Evolutionary conservation across 2,329 filamentous ascomycete species (phyloP), one percentile per base, ranked within the genome.

Genomic region (Aquanectria penicillioides): DNA sequence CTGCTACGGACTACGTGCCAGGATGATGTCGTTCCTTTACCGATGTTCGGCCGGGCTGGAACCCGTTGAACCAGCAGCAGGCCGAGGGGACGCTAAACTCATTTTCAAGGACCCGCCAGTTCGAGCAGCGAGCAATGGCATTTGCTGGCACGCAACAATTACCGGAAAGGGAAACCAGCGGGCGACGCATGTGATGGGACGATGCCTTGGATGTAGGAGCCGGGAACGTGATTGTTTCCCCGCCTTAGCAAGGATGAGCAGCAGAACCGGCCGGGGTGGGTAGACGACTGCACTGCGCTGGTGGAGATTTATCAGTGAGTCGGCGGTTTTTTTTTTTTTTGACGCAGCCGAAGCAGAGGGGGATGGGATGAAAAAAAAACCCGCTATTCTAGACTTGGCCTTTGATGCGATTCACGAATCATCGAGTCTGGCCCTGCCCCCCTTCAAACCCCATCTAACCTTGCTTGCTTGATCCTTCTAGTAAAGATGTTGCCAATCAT

Each of bases 351-450:
- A n/a, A 18, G 17, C 12, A 12, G 22, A 17, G 12, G 25, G 36
- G 29, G 15, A 15, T 29, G n/a, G 28, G 18, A 48, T 22, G 6
- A 15, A 49, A 46, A 10, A 33, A 23, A 22, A 23, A 43, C 5
- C 20, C 46, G 41, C 55, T 48, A 58, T 34, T 52, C 55, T 48
- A 26, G 26, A 48, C 41, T 53, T 34, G 55, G 55, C 40, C 41
- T 41, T 40, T 17, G 41, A 58, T 58, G 55, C 55, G 55, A 58
- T 50, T 31, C 33, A 26, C 38, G 54, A 58, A 52, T 52, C 55
- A 52, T 46, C 22, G 34, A 23, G 43, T 22, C 29, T 6, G 15
- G 34, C 15, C 13, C 7, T 36, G 37, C 53, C 29, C 47, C 26
- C 11, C 12, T 37, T 43, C n/a, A 28, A 37, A 29, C 51, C 29